Evolutionary conservation across 2,329 filamentous ascomycete species (phyloP), one percentile per base, ranked within the genome.

Genomic region (Bimuria novae-zelandiae): DNA sequence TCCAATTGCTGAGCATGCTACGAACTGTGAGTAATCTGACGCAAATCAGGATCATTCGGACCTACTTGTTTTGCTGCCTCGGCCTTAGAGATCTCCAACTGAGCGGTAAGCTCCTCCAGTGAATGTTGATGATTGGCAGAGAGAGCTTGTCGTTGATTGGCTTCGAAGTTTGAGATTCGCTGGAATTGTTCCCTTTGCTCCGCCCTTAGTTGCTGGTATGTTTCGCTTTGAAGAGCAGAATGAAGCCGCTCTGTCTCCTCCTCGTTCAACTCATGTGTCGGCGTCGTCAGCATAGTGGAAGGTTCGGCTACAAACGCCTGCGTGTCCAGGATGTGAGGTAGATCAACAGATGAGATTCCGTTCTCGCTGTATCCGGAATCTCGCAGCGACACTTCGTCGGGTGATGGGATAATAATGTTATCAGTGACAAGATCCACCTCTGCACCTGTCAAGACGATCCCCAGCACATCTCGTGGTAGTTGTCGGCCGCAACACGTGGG

Each of bases 401-500:
- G 63, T 12, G 61, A 64, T 25, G 40, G 56, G 12, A 60, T 45
- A 6, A 37, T 41, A 6, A 37, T 41, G 21, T 39, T 49, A 6
- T 55, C 51, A 2, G 55, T 17, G 21, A 76, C 60, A 11, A 66
- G 61, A 30, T 65, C 66, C 46, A 72, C 68, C 54, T 77, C 74
- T 60, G 73, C 68, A 39, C 70, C 64, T 7, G 69, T 73, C 62
- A 74, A 62, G 7, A 75, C 70, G 30, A 63, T 62, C 45, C 75
- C 71, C 8, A 79, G 63, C n/a, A 76, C 57, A 3, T 58, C 56
- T 16, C 69, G 73, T n/a, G 76, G 75, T 16, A 78, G 63, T 2
- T 72, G 70, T 12, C 62, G 68, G 12, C 72, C 72, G 55, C 77
- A 79, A 54, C 76, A 79, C 49, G 63, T 71, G 0, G 77, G 76